phyloP scores from a whole-genome alignment of 78 protist species.

The Dictyostelium brefeldianum region DNA sequence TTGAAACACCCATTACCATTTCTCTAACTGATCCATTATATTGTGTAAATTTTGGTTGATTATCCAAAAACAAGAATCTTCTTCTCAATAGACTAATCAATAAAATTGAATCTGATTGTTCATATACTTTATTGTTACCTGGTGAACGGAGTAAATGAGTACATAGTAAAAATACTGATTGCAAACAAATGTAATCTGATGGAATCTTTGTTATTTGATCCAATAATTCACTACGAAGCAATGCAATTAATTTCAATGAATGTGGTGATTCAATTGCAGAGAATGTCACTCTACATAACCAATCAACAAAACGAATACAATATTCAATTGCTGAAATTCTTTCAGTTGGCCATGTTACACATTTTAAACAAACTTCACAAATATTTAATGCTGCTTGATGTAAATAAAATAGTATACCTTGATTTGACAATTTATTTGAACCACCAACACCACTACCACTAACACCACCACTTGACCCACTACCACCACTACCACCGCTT shows the following conservation, averaged over 20 bases:
- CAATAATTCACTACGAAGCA: constrained; percentile 38
- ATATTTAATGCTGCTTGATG: constrained; percentile 70
- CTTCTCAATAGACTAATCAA: constrained; percentile 13
- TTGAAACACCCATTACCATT: constrained; percentile 70
- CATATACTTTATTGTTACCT: constrained; percentile 54
- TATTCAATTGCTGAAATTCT: constrained; percentile 61
- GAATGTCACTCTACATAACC: constrained; percentile 68
- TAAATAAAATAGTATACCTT: constrained; percentile 18
- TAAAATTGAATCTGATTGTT: constrained; percentile 44
- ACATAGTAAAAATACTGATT: constrained; percentile 50
- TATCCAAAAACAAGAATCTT: constrained; percentile 55
- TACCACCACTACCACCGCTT: not conserved
- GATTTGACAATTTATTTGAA: not conserved
- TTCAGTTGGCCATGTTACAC: constrained; percentile 55
- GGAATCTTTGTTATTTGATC: constrained; percentile 62
- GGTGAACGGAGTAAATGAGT: constrained; percentile 36
- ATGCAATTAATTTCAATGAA: constrained; percentile 13
- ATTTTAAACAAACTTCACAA: constrained; percentile 62
- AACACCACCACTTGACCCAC: not conserved
- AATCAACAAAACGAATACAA: constrained; percentile 73
- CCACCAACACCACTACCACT: not conserved
- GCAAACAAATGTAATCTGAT: constrained; percentile 67
- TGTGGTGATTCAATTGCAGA: not conserved
- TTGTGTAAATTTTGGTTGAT: constrained; percentile 61
- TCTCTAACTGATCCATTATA: constrained; percentile 58